Evolutionary conservation across 2,329 filamentous ascomycete genomes (phyloP), one percentile per base, ranked within the genome.

Genomic region (Cylindrodendrum hubeiense): DNA sequence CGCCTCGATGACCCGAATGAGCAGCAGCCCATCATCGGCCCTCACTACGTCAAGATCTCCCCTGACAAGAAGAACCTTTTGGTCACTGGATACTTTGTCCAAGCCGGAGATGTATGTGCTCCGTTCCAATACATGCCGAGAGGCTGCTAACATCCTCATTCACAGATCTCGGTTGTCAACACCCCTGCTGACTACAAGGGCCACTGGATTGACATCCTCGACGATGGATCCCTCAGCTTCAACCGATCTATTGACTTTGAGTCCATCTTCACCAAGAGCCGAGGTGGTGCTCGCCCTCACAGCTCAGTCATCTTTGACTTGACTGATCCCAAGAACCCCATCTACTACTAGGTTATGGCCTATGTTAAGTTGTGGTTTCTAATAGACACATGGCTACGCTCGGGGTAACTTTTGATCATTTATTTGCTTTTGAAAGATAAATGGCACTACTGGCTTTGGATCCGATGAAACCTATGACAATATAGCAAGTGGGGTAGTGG

Each of bases 21-120:
- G 75, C 76, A 81, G 30, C 88, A 90, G 75, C 87, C 86, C 21
- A 87, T 86, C 63, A 82, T 89, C 56, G 87, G 88, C 1, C 88
- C 88, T 0, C 88, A 90, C 79, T 90, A 90, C 70, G 79, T 90
- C 79, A 90, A 90, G 80, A 81, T 90, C 64, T 86, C 86, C 5
- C 88, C 88, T 0, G 88, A 90, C 68, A 87, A 90, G 81, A 89
- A 89, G 81, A 86, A 90, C 74, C 76, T 90, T 17, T 81, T 90
- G 2, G 87, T 90, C 15, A 89, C 86, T n/a, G 89, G 89, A 56
- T 90, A 90, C 79, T 90, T 90, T 71, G 86, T 91, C 3, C 87
- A 90, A 78, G 86, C 84, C 10, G 87, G 88, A 26, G 85, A 87
- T 65, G 78, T 79, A 72, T 70, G 74, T 52, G 7, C 0, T 19